These are phyloP conservation scores for Floccularia luteovirens DNA, from an alignment of 768 basidiomycete species.

Conservation along the genomic window DNA sequence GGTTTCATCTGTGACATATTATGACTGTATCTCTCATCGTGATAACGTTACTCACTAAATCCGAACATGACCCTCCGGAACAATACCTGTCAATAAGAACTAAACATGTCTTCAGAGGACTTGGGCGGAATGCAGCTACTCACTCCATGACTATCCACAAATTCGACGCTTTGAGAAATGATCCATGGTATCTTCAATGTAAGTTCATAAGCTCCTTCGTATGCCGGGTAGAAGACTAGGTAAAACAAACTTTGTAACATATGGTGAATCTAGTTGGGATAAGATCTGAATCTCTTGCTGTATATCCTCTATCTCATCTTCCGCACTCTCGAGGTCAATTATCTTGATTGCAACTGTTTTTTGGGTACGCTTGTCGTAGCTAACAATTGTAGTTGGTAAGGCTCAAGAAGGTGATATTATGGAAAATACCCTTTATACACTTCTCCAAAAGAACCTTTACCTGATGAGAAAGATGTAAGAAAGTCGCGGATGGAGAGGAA, in stretches of 20 bases:
- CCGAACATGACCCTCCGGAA: slow-evolving; percentile 95
- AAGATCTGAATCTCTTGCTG: slow-evolving; percentile 99
- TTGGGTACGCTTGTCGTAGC: slow-evolving; percentile 92
- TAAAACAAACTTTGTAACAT: slow-evolving; percentile 82
- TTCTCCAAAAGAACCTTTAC: slow-evolving; percentile 98
- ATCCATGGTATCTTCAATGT: slow-evolving; percentile 78
- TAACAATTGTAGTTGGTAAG: slow-evolving; percentile 22
- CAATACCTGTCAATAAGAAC: slow-evolving; percentile 90
- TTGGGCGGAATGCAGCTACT: slow-evolving; percentile 14
- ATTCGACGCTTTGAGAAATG: slow-evolving; percentile 90
- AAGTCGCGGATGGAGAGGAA: not conserved
- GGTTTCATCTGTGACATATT: slow-evolving; percentile 80
- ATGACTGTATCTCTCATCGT: slow-evolving; percentile 6
- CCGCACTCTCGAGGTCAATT: slow-evolving; percentile 97
- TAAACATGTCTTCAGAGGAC: slow-evolving; percentile 5
- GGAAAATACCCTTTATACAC: slow-evolving; percentile 89
- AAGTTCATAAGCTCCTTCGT: too few relatives aligned
- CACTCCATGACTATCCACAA: slow-evolving; percentile 99
- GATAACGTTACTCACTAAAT: slow-evolving; percentile 55
- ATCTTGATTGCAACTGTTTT: slow-evolving; percentile 99
- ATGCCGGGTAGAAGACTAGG: slow-evolving; percentile 3
- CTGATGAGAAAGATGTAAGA: slow-evolving; percentile 28
- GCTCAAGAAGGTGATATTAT: slow-evolving; percentile 6
- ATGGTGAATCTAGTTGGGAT: slow-evolving; percentile 90
- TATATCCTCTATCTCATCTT: slow-evolving; percentile 99